Evolutionary conservation across 257 asterid genomes (phyloP).

Genomic region (Capsicum pubescens): DNA sequence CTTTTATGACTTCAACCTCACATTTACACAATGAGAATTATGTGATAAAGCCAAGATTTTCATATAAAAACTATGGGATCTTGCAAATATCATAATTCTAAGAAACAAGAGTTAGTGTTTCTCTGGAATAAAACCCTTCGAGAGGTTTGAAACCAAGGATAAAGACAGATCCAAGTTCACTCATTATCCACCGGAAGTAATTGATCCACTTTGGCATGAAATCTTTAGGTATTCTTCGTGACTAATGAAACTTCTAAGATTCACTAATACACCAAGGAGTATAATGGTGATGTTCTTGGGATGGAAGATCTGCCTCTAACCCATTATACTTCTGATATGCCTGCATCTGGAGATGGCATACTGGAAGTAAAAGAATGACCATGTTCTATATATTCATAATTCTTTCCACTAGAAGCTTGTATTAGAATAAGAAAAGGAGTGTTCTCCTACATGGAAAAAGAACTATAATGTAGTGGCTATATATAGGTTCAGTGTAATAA

Average conservation of each 20-base stretch:
- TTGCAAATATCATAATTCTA: slow-evolving; percentile 80
- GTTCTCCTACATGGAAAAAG: no score
- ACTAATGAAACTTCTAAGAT: slow-evolving; percentile 91
- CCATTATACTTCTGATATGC: slow-evolving; percentile 73
- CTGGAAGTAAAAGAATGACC: slow-evolving; percentile 61
- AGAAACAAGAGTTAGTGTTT: slow-evolving; percentile 88
- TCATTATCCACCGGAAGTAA: slow-evolving; percentile 73
- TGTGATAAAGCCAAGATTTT: slow-evolving; percentile 66
- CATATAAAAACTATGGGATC: slow-evolving; percentile 64
- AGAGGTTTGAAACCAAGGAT: slow-evolving; percentile 65
- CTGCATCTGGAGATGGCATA: slow-evolving; percentile 84
- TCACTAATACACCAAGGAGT: slow-evolving; percentile 85
- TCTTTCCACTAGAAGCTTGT: not conserved
- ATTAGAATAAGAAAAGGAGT: no score
- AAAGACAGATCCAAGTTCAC: slow-evolving; percentile 66
- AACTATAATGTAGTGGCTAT: no score
- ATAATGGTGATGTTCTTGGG: slow-evolving; percentile 69
- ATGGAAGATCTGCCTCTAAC: slow-evolving; percentile 87
- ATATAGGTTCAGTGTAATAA: no score
- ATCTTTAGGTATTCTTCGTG: slow-evolving; percentile 80
- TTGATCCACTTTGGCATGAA: slow-evolving; percentile 79
- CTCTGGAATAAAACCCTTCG: slow-evolving; percentile 70
- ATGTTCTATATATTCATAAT: slow-evolving; percentile 26
- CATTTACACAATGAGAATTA: slow-evolving; percentile 81
- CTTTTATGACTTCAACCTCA: slow-evolving; percentile 85